A percentile compares a stretch with the other conserved stretches of the same genome.
Evolutionary conservation across 1,284 basidiomycete genomes (phyloP).

Genomic region (Singerocomus inundabilis): DNA sequence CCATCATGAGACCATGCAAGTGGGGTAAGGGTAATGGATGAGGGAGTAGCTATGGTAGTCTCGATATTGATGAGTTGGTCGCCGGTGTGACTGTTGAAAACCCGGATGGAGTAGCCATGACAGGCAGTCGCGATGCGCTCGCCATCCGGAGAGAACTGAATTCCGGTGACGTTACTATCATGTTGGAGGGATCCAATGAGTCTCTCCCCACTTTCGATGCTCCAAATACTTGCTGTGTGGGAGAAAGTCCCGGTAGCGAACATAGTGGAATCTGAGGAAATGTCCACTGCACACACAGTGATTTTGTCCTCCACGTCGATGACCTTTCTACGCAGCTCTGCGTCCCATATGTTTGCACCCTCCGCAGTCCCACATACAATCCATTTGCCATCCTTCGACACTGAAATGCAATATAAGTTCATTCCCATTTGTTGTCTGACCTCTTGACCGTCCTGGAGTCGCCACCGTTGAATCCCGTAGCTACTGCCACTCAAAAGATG

Average conservation of each 20-base stretch:
- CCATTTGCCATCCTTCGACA: background rate
- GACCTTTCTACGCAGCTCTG: background rate
- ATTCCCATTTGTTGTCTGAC: background rate
- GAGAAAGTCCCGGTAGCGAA: background rate
- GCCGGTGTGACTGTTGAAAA: constrained; percentile 6
- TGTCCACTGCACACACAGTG: background rate
- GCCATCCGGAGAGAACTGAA: constrained; percentile 6
- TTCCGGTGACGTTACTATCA: background rate
- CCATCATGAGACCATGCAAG: no score
- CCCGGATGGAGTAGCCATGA: background rate
- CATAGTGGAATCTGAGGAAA: no score
- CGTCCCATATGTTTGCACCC: background rate
- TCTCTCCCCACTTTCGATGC: no score
- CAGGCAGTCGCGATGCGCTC: background rate
- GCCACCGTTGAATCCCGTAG: background rate
- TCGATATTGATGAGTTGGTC: no score
- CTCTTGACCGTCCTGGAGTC: background rate
- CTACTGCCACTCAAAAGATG: background rate
- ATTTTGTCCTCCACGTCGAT: background rate
- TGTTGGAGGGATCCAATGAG: constrained; percentile 5
- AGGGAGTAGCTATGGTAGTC: no score
- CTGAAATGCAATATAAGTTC: background rate
- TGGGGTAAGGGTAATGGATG: no score
- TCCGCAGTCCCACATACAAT: background rate
- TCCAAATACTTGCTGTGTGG: background rate